Base-by-base conservation (phyloP, 78 protist species). In the Dictyostelium discoideum region DNA sequence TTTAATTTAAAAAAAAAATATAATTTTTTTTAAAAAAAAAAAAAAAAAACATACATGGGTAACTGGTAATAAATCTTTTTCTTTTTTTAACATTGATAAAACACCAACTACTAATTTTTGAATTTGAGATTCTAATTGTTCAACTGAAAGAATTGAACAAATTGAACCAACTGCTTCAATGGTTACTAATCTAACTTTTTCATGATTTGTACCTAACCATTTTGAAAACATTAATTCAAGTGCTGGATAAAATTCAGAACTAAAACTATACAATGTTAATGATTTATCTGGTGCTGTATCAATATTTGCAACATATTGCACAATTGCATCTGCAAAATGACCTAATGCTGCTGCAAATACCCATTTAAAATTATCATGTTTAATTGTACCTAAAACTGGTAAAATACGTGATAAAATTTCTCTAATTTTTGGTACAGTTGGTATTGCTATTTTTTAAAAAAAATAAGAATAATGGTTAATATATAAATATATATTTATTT, bases 301-400 rank as follows among this genome's bases (percentile, higher is more conserved):
- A 67, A 73, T 77, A 60, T 97, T 93, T 39, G 95, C 94, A 44
- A 87, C 87, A 77, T 94, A 97, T 20, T 32, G 8, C 0, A 67
- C 92, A 32, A 96, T 93, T n/a, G 95, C 96, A 76, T 97, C 98
- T 39, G 96, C 81, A 57, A 97, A 92, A 40, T 96, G 93, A 24
- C 96, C 94, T 10, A 96, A 32, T 24, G 96, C 92, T 76, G 97
- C 69, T 5, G 98, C 98, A 42, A 97, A 96, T 54, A 96, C 98
- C 98, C 98, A 97, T 50, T 85, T 89, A 46, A 92, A 63, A 77
- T 97, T 97, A 87, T 97, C 97, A 57, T 96, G 98, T 54, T 93
- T 96, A 57, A 97, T 96, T n/a, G 82, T 5, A 37, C 78, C 94
- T 37, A 97, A 76, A n/a, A 97, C 63, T 54, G 98, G 97, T 22